Percentiles rank a stretch among this genome's conserved stretches.
phyloP scores from a whole-genome alignment of 345 rosid genomes.

The Anastatica hierochuntica region DNA sequence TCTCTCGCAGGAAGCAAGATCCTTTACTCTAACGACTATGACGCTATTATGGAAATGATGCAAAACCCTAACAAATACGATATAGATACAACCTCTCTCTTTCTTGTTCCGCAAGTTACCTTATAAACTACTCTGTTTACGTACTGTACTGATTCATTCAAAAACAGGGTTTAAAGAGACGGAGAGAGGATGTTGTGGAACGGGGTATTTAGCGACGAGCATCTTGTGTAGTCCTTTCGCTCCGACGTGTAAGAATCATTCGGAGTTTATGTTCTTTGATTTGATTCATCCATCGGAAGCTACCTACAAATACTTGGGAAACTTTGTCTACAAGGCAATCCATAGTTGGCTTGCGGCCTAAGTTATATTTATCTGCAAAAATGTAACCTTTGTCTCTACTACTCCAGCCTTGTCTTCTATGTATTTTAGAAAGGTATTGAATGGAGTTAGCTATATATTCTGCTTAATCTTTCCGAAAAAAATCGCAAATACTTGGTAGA shows the following conservation, averaged over 20 bases:
- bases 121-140: too few species aligned
- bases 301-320: conserved; percentile 20
- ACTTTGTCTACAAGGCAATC: background rate
- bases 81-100: background rate
- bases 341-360: conserved; percentile 2
- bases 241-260: conserved; percentile 26
- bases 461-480: too few species aligned
- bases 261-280: conserved; percentile 41
- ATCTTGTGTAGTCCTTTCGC: conserved; percentile 27
- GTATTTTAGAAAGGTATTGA: too few species aligned
- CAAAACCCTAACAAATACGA: conserved; percentile 37
- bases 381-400: too few species aligned
- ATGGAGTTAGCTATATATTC: too few species aligned
- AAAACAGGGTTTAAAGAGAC: conserved; percentile 36
- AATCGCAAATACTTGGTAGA: background rate
- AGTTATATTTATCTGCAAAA: background rate
- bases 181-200: conserved; percentile 41
- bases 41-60: conserved; percentile 33
- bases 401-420: too few species aligned
- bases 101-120: background rate
- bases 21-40: conserved; percentile 29
- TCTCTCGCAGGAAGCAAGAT: conserved; percentile 36
- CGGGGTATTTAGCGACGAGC: conserved; percentile 27
- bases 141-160: background rate
- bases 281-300: conserved; percentile 40